Percentiles rank a stretch among this genome's conserved stretches.
Evolutionary conservation across 23 red algal genomes (phyloP).

Genomic region (Gracilaria gracilis): DNA sequence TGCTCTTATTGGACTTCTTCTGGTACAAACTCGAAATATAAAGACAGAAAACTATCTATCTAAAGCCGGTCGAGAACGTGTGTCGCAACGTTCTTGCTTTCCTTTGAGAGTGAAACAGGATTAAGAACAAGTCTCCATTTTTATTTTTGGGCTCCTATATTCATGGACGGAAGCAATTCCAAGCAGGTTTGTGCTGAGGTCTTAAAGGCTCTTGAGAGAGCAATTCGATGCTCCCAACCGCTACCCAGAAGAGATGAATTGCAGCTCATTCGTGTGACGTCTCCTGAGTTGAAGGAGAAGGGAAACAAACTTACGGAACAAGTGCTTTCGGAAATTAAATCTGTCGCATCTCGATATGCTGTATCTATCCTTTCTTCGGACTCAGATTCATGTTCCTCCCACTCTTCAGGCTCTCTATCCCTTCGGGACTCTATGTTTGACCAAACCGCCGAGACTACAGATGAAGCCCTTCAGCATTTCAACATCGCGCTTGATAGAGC

Average conservation of each 20-base stretch:
- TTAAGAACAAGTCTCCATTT: too few relatives aligned
- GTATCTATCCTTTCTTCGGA: constrained; percentile 22
- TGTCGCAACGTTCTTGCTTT: too few relatives aligned
- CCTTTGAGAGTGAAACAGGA: too few relatives aligned
- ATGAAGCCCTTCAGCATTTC: constrained; percentile 66
- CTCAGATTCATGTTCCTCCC: constrained; percentile 36
- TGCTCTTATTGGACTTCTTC: too few relatives aligned
- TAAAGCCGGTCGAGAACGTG: too few relatives aligned
- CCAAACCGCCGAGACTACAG: constrained; percentile 41
- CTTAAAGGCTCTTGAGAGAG: constrained; percentile 35
- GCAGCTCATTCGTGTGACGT: constrained; percentile 33
- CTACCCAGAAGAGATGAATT: constrained; percentile 22
- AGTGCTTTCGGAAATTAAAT: constrained; percentile 22
- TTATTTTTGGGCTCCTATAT: too few relatives aligned
- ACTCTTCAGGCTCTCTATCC: constrained; percentile 7
- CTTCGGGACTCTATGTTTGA: constrained; percentile 55
- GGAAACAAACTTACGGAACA: constrained; percentile 4
- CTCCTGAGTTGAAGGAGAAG: constrained; percentile 5
- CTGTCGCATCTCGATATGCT: constrained; percentile 46
- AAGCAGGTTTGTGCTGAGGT: background rate
- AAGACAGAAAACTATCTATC: too few relatives aligned
- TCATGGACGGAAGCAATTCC: constrained; percentile 1
- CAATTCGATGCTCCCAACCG: constrained; percentile 36
- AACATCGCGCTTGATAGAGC: constrained; percentile 54
- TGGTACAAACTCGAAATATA: too few relatives aligned